Percentiles rank a stretch among this genome's conserved stretches.
phyloP scores from a whole-genome alignment of 495 filamentous ascomycete genomes.

The Penicillium verhagenii region DNA sequence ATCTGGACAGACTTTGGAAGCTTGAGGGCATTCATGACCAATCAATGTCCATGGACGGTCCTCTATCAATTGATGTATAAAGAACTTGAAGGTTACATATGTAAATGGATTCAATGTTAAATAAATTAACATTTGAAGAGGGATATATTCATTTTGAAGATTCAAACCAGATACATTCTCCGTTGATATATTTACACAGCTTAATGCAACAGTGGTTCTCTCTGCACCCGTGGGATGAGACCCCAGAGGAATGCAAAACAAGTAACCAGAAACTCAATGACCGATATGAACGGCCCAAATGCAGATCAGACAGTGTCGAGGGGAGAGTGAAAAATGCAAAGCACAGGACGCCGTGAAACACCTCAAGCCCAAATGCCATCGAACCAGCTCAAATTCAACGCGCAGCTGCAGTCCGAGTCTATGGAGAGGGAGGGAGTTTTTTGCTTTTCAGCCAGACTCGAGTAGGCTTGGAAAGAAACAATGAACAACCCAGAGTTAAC shows the following conservation, averaged over 20 bases:
- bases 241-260: neutral
- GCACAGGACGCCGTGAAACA: constrained; percentile 34
- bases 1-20: too few relatives aligned
- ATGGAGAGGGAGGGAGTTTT: constrained; percentile 14
- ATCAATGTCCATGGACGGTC: too few relatives aligned
- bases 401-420: constrained; percentile 21
- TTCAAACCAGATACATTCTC: constrained; percentile 13
- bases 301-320: constrained; percentile 32
- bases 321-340: constrained; percentile 36
- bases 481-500: constrained; percentile 9
- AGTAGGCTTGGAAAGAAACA: constrained; percentile 1
- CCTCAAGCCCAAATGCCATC: constrained; percentile 29
- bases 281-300: constrained; percentile 26
- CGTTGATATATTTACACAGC: constrained; percentile 19
- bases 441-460: constrained; percentile 1
- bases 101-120: too few relatives aligned
- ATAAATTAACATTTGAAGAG: too few relatives aligned
- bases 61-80: too few relatives aligned
- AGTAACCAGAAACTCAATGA: constrained; percentile 9
- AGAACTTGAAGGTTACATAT: too few relatives aligned
- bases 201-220: constrained; percentile 11
- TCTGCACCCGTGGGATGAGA: neutral
- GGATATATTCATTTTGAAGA: too few relatives aligned
- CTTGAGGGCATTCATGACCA: too few relatives aligned
- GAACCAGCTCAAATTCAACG: constrained; percentile 22